Evolutionary conservation across 129 eudicot genomes (phyloP).

Genomic region (Kitagawia praeruptora): DNA sequence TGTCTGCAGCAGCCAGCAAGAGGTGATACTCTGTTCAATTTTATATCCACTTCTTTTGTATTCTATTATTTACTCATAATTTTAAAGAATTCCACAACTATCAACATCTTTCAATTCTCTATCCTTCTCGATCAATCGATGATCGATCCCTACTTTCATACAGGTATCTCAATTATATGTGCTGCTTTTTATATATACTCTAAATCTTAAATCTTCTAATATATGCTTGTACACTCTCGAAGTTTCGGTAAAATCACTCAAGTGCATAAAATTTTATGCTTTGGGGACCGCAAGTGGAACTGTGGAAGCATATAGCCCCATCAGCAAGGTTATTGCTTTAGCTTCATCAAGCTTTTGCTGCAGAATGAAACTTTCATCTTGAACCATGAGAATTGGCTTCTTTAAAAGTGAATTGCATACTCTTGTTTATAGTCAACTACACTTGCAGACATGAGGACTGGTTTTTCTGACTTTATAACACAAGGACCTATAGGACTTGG

Average conservation of each 20-base stretch:
- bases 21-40: neutral
- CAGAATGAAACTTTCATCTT: slow-evolving; percentile 4
- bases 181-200: neutral
- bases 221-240: no score
- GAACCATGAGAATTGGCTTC: neutral
- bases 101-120: neutral
- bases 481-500: neutral
- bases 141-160: no score
- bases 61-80: no score
- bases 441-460: neutral
- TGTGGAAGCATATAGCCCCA: neutral
- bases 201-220: neutral
- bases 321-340: neutral
- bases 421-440: neutral
- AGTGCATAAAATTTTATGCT: neutral
- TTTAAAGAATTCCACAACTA: no score
- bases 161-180: neutral
- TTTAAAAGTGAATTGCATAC: neutral
- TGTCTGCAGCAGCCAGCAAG: neutral
- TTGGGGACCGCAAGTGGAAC: neutral
- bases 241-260: slow-evolving; percentile 6
- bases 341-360: slow-evolving; percentile 2
- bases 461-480: neutral
- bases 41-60: neutral
- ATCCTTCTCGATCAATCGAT: no score